A percentile compares a stretch with the other conserved stretches of the same genome.
Evolutionary conservation across 768 basidiomycete species (phyloP).

Genomic region (Boletus pseudopeckii): DNA sequence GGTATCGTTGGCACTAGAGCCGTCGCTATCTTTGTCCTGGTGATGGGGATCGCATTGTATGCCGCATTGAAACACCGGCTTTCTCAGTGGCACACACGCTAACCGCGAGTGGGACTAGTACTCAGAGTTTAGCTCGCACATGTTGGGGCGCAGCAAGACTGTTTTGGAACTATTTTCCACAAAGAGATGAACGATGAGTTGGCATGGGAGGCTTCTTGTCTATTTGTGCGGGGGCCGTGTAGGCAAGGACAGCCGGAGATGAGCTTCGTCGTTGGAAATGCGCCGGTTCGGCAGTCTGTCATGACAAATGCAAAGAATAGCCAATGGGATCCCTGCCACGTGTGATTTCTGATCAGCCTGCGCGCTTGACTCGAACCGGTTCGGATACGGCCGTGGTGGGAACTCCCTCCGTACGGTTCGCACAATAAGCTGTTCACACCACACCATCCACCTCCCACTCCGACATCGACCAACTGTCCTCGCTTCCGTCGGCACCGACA

Average conservation of each 20-base stretch:
- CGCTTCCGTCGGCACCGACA: slow-evolving; percentile 9
- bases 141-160: not conserved
- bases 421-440: slow-evolving; percentile 18
- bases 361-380: slow-evolving; percentile 13
- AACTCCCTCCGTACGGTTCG: slow-evolving; percentile 18
- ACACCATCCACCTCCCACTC: slow-evolving; percentile 1
- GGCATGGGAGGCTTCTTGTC: slow-evolving; percentile 7
- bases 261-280: slow-evolving; percentile 1
- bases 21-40: slow-evolving; percentile 39
- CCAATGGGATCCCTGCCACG: not conserved
- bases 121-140: not conserved
- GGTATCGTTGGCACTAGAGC: slow-evolving; percentile 54
- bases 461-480: not conserved
- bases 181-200: not conserved
- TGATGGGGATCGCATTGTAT: slow-evolving; percentile 41
- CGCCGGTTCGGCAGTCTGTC: not conserved
- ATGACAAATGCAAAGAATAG: not conserved
- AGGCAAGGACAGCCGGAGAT: slow-evolving; percentile 5
- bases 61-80: slow-evolving; percentile 42
- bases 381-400: slow-evolving; percentile 27
- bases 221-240: not conserved
- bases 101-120: not conserved
- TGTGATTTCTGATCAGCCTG: no score
- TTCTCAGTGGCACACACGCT: slow-evolving; percentile 14
- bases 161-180: slow-evolving; percentile 9